Conservation (phyloP, 2,329 filamentous ascomycete species). For the Shiraia bambusicola region DNA sequence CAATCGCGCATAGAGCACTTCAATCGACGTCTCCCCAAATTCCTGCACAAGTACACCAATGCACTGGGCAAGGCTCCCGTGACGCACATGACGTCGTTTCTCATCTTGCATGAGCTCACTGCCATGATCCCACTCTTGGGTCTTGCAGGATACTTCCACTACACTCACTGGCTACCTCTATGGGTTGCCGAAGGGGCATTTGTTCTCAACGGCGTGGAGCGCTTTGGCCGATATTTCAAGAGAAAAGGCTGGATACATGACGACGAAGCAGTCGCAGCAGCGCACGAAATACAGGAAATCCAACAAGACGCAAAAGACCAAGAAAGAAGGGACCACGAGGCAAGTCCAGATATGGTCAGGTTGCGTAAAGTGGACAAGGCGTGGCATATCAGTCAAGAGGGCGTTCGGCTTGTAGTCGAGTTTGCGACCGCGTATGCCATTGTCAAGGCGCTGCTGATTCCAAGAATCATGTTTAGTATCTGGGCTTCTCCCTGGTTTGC, state of each 20-base stretch:
- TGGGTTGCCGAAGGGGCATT: conserved; percentile 55
- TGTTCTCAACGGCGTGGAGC: conserved; percentile 64
- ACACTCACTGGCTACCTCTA: conserved; percentile 70
- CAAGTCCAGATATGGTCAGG: conserved; percentile 45
- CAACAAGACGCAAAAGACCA: conserved; percentile 2
- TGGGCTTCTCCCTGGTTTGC: conserved; percentile 96
- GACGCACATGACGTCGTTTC: conserved; percentile 81
- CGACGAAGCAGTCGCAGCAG: conserved; percentile 51
- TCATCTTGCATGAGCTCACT: conserved; percentile 89
- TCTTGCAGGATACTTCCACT: conserved; percentile 52
- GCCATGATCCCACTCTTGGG: conserved; percentile 66
- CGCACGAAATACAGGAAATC: conserved; percentile 17
- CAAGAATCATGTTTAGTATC: conserved; percentile 74
- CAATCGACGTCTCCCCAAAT: conserved; percentile 56
- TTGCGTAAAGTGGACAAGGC: conserved; percentile 37
- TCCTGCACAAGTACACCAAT: conserved; percentile 68
- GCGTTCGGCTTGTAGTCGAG: conserved; percentile 60
- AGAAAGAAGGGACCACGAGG: conserved; percentile 39
- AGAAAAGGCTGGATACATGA: conserved; percentile 78
- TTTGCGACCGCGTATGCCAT: conserved; percentile 89
- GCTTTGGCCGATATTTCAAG: conserved; percentile 75
- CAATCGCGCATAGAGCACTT: conserved; percentile 39
- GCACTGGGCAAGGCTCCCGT: conserved; percentile 74
- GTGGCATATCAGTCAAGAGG: conserved; percentile 46
- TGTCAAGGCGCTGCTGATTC: conserved; percentile 79